These are phyloP conservation scores for Amylocystis lapponica DNA, from an alignment of 768 basidiomycete genomes.

Conservation along the genomic window DNA sequence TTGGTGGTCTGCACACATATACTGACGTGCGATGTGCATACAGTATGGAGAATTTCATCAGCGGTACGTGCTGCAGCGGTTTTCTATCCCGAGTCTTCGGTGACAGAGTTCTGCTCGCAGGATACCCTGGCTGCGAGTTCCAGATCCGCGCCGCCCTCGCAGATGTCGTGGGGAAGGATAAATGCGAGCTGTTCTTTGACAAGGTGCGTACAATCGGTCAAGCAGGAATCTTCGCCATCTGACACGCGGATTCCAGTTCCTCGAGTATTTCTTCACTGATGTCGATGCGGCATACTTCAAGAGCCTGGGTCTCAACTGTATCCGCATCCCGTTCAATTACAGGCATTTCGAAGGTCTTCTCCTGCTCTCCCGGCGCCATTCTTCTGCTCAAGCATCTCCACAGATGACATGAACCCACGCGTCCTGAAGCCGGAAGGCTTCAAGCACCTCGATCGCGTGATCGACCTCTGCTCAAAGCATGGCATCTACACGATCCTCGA, in stretches of 20 bases:
- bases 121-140: slow-evolving; percentile 74
- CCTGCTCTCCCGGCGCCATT: background rate
- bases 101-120: slow-evolving; percentile 3
- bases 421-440: slow-evolving; percentile 73
- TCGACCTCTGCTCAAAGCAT: slow-evolving; percentile 67
- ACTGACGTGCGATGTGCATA: background rate
- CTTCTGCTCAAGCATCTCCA: background rate
- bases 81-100: background rate
- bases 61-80: slow-evolving; percentile 30
- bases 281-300: slow-evolving; percentile 75
- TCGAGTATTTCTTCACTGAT: slow-evolving; percentile 81
- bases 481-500: slow-evolving; percentile 83
- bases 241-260: slow-evolving; percentile 41
- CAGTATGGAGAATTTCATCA: slow-evolving; percentile 77
- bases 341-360: slow-evolving; percentile 57
- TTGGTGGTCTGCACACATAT: background rate
- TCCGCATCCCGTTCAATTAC: slow-evolving; percentile 74
- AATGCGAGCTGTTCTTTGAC: slow-evolving; percentile 80
- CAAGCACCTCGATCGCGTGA: slow-evolving; percentile 78
- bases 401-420: slow-evolving; percentile 73
- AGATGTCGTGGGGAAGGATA: slow-evolving; percentile 56
- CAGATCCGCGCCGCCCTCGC: slow-evolving; percentile 71
- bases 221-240: background rate
- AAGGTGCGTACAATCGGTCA: slow-evolving; percentile 41
- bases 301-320: slow-evolving; percentile 74